Evolutionary conservation across 441 rosid species (phyloP), one percentile per base, ranked within the genome.

Genomic region (Jatropha podagrica): DNA sequence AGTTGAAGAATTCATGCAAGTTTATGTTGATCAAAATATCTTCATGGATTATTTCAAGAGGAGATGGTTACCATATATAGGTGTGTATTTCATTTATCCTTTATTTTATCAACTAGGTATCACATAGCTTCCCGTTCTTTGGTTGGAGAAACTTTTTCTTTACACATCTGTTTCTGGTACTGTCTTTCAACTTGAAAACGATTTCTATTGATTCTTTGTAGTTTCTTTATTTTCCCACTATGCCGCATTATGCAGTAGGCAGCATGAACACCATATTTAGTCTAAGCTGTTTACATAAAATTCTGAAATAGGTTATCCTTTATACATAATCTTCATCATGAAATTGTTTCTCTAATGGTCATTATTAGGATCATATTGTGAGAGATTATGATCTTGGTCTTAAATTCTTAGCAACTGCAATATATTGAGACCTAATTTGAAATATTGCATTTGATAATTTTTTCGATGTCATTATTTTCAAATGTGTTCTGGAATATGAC

Each of bases 41-140:
- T 88, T 88, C 68, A 70, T 88, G 77, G 87, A 84, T 76, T 85
- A 84, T 78, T 88, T 86, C 81, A 86, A 76, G 80, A 81, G 80
- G 58, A 77, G 71, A 74, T 88, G 91, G 89, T 74, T 81, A 73
- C 86, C 86, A 38, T 7, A 11, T 59, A 77, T 86, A 83, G 91
- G 89, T 88, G 69, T 74, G n/a, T 74, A 12, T 74, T 37, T 65
- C 68, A 62, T 76, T 76, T 63, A 69, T 82, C 72, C 69, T 74
- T 68, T 49, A 48, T 32, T 40, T 63, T 58, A 17, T 72, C 66
- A 41, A 18, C 37, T 63, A 12, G n/a, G 60, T 23, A 41, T 17
- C 11, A 38, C 14, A 2, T 7, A n/a, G 15, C n/a, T 52, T 51
- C 5, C 56, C 37, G 55, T 37, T 8, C 40, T 6, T 59, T 62